Evolutionary conservation across 768 basidiomycete species (phyloP), one percentile per base, ranked within the genome.

Genomic region (Tylopilus vinaceipallidus): DNA sequence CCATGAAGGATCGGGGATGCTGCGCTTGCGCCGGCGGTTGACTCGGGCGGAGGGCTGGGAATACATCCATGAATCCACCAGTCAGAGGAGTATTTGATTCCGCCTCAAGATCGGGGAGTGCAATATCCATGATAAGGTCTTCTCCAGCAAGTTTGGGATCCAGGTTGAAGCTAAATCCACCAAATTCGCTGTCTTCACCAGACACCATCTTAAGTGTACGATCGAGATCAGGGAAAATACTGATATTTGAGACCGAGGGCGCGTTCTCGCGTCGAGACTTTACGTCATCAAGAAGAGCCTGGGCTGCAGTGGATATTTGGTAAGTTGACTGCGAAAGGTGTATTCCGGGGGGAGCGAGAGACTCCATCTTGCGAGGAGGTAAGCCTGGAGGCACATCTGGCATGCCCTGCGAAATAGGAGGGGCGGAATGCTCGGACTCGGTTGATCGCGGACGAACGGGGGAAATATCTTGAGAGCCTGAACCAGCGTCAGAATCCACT

Each of bases 141-240:
- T 72, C 70, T 23, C 68, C 76, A 6, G 82, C 86, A 23, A 91
- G 72, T 57, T 84, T 88, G 23, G 87, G 86, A 66, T 91, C 91
- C 37, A 93, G 71, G 67, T 84, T 92, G 71, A 95, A 94, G 65
- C 85, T 91, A 72, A 94, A 94, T 9, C 86, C 82, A 27, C 81
- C 75, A 60, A 76, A 76, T 45, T 74, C 80, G 26, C 71, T 78
- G 55, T 86, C 86, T 36, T 75, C 81, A 8, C 77, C 79, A 43
- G 79, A 81, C 36, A 93, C 73, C 41, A 80, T 83, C 61, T 87
- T 82, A 38, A 94, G 73, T 17, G 88, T 91, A 26, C 88, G 82
- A 65, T 93, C 91, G 56, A 95, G 83, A 55, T 95, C 92, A 10
- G 92, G 93, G 78, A 95, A 95, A 11, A 89, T 81, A 64, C 77